Base-by-base conservation (phyloP, 108 stramenopile species). In the Ochromonas danica region DNA sequence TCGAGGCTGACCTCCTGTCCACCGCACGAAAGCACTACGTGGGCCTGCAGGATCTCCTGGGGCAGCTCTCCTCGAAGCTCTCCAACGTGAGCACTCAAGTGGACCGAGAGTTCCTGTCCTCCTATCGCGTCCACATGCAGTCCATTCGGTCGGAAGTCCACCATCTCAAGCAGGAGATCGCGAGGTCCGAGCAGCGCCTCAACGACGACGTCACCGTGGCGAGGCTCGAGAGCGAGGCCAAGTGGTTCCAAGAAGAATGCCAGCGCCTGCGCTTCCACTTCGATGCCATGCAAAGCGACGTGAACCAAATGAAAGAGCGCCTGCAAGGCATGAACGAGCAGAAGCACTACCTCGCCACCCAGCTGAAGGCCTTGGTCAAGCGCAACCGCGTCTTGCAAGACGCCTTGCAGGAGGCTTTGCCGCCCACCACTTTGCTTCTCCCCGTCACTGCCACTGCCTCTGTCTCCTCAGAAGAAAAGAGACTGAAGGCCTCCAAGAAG, bases 191-290 rank as follows among this genome's bases (percentile, higher is more conserved):
- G 25, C 43, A 57, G 25, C 3, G 6, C 10, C 72, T 75, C 17
- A 45, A 75, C 22, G 25, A 36, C 38, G 72, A 75, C 25, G 40
- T 10, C 43, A 27, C 36, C 6, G 72, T 75, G 40, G 43, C 72
- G 3, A 75, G 38, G 40, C 35, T 75, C 10, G 72, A 75, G 25
- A 33, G 10, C 6, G 72, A 75, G 25, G 28, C 14, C 40, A 75
- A 75, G 28, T 75, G 72, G 72, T 75, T 75, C 31, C 25, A 28
- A 67, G 63, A 67, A 6, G 63, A 67, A 67, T 67, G 63, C 35
- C 3, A 28, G 6, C 43, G 72, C 6, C 72, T 75, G 6, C 6
- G 10, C 3, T 3, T 27, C 6, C 72, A 75, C 41, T 75, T 60
- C 25, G 31, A 17, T 14, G 51, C 72, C n/a, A 75, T 75, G 72